Evolutionary conservation across 176 grass and related monocot genomes (phyloP), one percentile per base, ranked within the genome.

Genomic region (Leersia perrieri): DNA sequence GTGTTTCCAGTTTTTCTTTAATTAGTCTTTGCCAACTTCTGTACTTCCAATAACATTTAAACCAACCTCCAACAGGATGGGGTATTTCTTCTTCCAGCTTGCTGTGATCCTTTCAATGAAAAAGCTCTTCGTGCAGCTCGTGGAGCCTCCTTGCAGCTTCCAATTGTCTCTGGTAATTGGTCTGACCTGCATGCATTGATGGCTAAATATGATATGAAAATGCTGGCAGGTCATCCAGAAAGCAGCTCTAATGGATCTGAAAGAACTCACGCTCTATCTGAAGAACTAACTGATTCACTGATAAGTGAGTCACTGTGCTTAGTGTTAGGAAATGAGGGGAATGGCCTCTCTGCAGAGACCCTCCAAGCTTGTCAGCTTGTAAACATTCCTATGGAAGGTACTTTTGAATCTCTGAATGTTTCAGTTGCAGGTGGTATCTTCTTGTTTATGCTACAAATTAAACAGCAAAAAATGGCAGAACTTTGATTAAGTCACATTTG

Each of bases 331-430:
- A 94, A 90, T 51, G 95, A 98, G 82, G 95, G 95, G 25, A 90
- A 88, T 87, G 95, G 95, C 39, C 86, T 98, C 11, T 94, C 90
- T 51, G 22, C 71, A 68, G 85, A 91, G 38, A 80, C 90, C 27
- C 9, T 87, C 29, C 73, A 91, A 62, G 78, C 82, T 20, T 88
- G 92, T 76, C 75, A 95, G 31, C 91, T 98, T 80, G 85, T 98
- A 72, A 93, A 85, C 81, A 95, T 98, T 86, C 92, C 95, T 44
- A 98, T 95, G 92, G 86, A 89, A 86, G 90, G 95, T 53, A 87
- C 83, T 85, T 98, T 93, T 57, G 95, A 98, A 81, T 98, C 95
- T 58, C 78, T 98, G 65, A 98, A 98, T 95, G 95, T 98, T 89
- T 93, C 95, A 23, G 92, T 98, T 68, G 90, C 95, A 12, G 92